Conservation (phyloP, 306 rosid species). For the Inga laurina region DNA sequence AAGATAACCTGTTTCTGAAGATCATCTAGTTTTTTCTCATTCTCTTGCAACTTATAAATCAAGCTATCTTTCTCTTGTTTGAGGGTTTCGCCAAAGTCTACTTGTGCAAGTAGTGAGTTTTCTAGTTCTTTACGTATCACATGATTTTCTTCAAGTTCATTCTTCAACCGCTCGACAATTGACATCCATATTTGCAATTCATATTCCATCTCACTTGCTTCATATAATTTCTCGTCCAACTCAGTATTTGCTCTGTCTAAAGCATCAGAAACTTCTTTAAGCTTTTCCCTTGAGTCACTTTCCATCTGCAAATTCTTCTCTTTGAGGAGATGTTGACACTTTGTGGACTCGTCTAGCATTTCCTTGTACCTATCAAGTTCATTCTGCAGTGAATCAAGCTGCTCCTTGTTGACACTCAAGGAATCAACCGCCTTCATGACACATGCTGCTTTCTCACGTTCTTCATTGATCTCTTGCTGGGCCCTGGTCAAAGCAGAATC, state of each 20-base stretch:
- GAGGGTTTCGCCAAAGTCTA: slow-evolving; percentile 52
- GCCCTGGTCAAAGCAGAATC: slow-evolving; percentile 3
- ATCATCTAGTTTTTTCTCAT: slow-evolving; percentile 40
- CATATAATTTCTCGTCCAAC: slow-evolving; percentile 49
- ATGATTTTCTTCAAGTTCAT: slow-evolving; percentile 55
- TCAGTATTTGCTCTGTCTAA: slow-evolving; percentile 48
- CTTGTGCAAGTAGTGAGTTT: slow-evolving; percentile 70
- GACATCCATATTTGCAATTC: slow-evolving; percentile 70
- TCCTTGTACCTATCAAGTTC: slow-evolving; percentile 46
- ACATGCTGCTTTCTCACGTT: slow-evolving; percentile 1
- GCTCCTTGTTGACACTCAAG: slow-evolving; percentile 21
- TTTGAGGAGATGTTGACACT: slow-evolving; percentile 35
- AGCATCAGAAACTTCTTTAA: slow-evolving; percentile 41
- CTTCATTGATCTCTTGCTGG: slow-evolving; percentile 6
- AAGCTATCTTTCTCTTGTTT: slow-evolving; percentile 58
- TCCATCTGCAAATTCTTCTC: slow-evolving; percentile 33
- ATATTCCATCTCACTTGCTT: slow-evolving; percentile 58
- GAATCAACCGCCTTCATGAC: background rate
- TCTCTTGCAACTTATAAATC: slow-evolving; percentile 43
- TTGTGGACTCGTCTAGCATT: slow-evolving; percentile 35
- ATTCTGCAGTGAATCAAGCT: slow-evolving; percentile 30
- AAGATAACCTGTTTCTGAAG: slow-evolving; percentile 48
- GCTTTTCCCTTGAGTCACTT: slow-evolving; percentile 28
- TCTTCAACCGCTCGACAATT: slow-evolving; percentile 45
- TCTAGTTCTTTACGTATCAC: slow-evolving; percentile 61